A percentile compares a stretch with the other conserved stretches of the same genome.
Evolutionary conservation across 1,139 yeast genomes (phyloP).

Genomic region (Candida frijolesensis): DNA sequence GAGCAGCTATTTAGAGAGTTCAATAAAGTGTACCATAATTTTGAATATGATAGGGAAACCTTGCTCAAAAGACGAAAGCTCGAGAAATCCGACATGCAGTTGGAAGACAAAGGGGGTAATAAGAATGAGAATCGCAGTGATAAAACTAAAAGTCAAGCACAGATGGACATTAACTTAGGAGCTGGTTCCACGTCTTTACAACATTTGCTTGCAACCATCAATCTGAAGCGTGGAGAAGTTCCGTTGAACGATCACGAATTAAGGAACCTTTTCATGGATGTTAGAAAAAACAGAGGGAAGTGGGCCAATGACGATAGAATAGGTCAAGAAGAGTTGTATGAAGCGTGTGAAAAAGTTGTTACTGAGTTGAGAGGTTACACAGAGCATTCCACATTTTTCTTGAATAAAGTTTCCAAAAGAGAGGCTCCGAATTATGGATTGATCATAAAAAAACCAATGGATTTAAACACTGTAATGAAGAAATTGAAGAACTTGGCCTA

Average conservation of each 20-base stretch:
- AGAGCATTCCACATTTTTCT: constrained; percentile 94
- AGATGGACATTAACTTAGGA: constrained; percentile 23
- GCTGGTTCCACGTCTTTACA: constrained; percentile 83
- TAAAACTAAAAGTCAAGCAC: constrained; percentile 10
- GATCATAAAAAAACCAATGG: constrained; percentile 94
- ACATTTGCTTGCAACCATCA: constrained; percentile 77
- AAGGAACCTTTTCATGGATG: constrained; percentile 85
- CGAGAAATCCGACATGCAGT: constrained; percentile 76
- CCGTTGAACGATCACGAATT: constrained; percentile 83
- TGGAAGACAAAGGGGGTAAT: constrained; percentile 42
- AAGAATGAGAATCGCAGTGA: constrained; percentile 8
- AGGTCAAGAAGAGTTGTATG: constrained; percentile 97
- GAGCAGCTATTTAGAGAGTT: constrained; percentile 43
- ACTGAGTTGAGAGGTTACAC: constrained; percentile 88
- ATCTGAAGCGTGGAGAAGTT: constrained; percentile 72
- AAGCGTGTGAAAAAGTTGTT: constrained; percentile 95
- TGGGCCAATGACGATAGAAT: constrained; percentile 95
- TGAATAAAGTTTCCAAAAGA: constrained; percentile 91
- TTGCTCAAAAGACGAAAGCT: constrained; percentile 73
- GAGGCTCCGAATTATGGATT: constrained; percentile 97
- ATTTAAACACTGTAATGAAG: constrained; percentile 89
- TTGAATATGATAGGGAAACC: constrained; percentile 82
- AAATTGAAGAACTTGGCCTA: constrained; percentile 82
- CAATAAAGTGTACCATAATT: constrained; percentile 74
- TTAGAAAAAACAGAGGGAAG: constrained; percentile 90